These are phyloP conservation scores for Aspergillus oerlinghausenensis DNA, from an alignment of 2,329 filamentous ascomycete genomes.

Conservation along the genomic window DNA sequence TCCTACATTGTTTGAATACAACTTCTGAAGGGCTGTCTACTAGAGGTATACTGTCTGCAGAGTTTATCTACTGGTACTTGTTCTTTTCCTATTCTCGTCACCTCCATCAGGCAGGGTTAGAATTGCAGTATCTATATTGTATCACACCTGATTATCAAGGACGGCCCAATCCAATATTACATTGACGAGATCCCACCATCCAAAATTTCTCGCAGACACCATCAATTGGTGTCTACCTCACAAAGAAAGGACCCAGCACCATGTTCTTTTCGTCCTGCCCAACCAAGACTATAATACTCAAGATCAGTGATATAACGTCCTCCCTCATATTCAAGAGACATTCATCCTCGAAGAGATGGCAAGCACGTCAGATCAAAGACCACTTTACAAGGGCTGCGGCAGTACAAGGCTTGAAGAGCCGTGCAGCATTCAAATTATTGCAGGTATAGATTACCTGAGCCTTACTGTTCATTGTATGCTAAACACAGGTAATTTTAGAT, in stretches of 20 bases:
- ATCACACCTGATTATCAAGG: background rate
- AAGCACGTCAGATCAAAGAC: constrained; percentile 71
- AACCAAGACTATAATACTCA: background rate
- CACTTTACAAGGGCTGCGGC: constrained; percentile 68
- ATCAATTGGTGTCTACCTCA: background rate
- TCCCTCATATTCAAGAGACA: constrained; percentile 14
- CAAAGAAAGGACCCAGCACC: background rate
- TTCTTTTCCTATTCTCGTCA: background rate
- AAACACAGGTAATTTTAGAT: constrained; percentile 51
- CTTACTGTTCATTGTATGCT: background rate
- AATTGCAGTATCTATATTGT: background rate
- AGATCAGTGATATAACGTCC: constrained; percentile 21
- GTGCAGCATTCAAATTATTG: constrained; percentile 88
- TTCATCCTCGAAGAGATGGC: constrained; percentile 72
- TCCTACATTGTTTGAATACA: background rate
- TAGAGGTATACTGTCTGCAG: no score
- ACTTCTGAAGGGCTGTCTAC: background rate
- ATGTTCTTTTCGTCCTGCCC: background rate
- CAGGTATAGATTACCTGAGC: constrained; percentile 54
- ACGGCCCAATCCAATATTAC: background rate
- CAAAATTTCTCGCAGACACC: background rate
- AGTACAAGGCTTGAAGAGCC: constrained; percentile 75
- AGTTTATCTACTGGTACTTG: background rate
- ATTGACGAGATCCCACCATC: no score
- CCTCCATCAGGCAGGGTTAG: background rate